phyloP scores from a whole-genome alignment of 805 yeast species.

The Blastobotrys attinorum region DNA sequence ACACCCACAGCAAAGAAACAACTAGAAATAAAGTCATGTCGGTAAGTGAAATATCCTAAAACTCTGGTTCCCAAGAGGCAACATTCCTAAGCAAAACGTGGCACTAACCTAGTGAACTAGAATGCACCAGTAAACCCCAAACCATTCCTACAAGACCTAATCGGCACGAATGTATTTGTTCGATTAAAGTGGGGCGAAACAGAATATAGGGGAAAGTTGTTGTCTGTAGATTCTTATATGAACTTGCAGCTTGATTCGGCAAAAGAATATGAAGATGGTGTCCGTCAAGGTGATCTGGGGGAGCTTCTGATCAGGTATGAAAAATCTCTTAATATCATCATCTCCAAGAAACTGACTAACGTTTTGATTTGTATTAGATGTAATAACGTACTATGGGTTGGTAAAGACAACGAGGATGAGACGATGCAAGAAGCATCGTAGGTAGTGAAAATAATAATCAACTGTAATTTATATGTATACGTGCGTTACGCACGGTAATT shows the following conservation, averaged over 20 bases:
- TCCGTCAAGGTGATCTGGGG: slow-evolving; percentile 48
- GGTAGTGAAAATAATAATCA: no score
- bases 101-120: no score
- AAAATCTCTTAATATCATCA: neutral
- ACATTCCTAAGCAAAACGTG: no score
- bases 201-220: slow-evolving; percentile 72
- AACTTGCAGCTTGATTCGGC: slow-evolving; percentile 68
- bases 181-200: slow-evolving; percentile 86
- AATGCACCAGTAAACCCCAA: slow-evolving; percentile 73
- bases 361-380: slow-evolving; percentile 49
- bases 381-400: slow-evolving; percentile 77
- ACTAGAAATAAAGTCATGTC: no score
- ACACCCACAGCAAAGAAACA: no score
- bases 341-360: slow-evolving; percentile 3
- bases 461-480: no score
- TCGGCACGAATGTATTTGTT: slow-evolving; percentile 64
- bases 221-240: slow-evolving; percentile 88
- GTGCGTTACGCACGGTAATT: no score
- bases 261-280: slow-evolving; percentile 43
- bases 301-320: slow-evolving; percentile 59
- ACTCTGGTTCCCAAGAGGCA: no score
- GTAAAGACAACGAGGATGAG: slow-evolving; percentile 29
- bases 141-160: slow-evolving; percentile 74
- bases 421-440: slow-evolving; percentile 10
- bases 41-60: no score